Conservation (phyloP, 208 protist species). For the Kentomonas sorsogonicus region DNA sequence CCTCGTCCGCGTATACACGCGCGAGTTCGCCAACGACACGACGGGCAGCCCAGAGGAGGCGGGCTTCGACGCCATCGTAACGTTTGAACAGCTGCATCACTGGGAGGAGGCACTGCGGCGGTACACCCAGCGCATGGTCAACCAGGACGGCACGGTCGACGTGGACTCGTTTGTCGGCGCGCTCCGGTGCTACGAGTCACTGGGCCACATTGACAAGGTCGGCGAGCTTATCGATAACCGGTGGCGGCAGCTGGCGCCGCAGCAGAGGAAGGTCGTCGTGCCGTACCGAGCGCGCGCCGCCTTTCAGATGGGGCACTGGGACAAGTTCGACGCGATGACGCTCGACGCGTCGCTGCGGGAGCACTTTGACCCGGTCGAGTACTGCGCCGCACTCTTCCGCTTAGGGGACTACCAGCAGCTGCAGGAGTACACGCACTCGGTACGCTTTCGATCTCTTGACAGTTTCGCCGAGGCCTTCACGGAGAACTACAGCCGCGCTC, state of each 20-base stretch:
- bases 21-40: slow-evolving; percentile 70
- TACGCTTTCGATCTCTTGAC: slow-evolving; percentile 62
- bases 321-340: slow-evolving; percentile 67
- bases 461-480: slow-evolving; percentile 78
- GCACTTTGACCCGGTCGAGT: slow-evolving; percentile 65
- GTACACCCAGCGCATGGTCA: slow-evolving; percentile 58
- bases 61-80: slow-evolving; percentile 73
- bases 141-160: slow-evolving; percentile 30
- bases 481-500: slow-evolving; percentile 86
- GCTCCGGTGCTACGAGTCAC: slow-evolving; percentile 73
- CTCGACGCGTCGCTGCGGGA: slow-evolving; percentile 32
- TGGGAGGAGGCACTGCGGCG: slow-evolving; percentile 73
- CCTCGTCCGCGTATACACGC: slow-evolving; percentile 66
- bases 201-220: slow-evolving; percentile 62
- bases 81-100: slow-evolving; percentile 86
- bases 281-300: slow-evolving; percentile 77
- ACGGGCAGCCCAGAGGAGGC: slow-evolving; percentile 65
- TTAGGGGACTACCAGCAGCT: slow-evolving; percentile 47
- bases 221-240: slow-evolving; percentile 51
- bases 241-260: slow-evolving; percentile 47
- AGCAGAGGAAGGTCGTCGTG: slow-evolving; percentile 51
- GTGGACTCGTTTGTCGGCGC: slow-evolving; percentile 60
- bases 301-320: slow-evolving; percentile 68
- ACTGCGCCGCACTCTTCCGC: slow-evolving; percentile 70
- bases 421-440: slow-evolving; percentile 44